Conservation (phyloP, 192 early-diverging fungal genomes). For the Thamnidium elegans region DNA sequence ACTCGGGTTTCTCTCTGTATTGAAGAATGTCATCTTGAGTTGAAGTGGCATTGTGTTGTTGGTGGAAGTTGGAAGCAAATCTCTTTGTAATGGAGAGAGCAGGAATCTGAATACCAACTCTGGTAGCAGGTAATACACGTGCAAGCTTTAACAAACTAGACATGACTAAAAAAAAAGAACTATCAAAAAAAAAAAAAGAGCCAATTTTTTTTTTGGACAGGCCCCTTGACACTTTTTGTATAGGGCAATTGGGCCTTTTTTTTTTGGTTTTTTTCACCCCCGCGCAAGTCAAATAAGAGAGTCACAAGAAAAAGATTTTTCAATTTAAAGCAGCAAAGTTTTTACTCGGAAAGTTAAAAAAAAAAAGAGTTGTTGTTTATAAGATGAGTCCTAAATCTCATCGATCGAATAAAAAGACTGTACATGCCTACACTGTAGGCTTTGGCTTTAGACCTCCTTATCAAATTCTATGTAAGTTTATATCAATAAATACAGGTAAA, state of each 20-base stretch:
- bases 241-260: neutral
- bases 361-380: slow-evolving; percentile 8
- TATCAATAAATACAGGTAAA: too few species aligned
- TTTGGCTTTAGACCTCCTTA: slow-evolving; percentile 93
- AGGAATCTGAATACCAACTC: slow-evolving; percentile 1
- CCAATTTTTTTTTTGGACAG: slow-evolving; percentile 1
- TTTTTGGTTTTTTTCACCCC: neutral
- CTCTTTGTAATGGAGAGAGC: slow-evolving; percentile 1
- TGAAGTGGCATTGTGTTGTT: neutral
- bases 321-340: neutral
- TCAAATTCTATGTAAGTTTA: slow-evolving; percentile 68
- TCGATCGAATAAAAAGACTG: slow-evolving; percentile 77
- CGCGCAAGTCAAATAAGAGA: neutral
- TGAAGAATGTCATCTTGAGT: slow-evolving; percentile 35
- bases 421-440: slow-evolving; percentile 74
- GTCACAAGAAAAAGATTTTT: neutral
- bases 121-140: slow-evolving; percentile 5
- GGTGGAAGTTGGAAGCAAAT: slow-evolving; percentile 2
- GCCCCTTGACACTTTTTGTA: slow-evolving; percentile 12
- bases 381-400: slow-evolving; percentile 81
- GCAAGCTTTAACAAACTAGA: slow-evolving; percentile 4
- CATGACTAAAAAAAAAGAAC: neutral
- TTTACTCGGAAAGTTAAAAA: neutral
- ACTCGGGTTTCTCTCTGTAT: slow-evolving; percentile 52
- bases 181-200: neutral